These are phyloP conservation scores for Pseudogymnoascus sp. DNA, from an alignment of 2,329 filamentous ascomycete species.

Conservation along the genomic window DNA sequence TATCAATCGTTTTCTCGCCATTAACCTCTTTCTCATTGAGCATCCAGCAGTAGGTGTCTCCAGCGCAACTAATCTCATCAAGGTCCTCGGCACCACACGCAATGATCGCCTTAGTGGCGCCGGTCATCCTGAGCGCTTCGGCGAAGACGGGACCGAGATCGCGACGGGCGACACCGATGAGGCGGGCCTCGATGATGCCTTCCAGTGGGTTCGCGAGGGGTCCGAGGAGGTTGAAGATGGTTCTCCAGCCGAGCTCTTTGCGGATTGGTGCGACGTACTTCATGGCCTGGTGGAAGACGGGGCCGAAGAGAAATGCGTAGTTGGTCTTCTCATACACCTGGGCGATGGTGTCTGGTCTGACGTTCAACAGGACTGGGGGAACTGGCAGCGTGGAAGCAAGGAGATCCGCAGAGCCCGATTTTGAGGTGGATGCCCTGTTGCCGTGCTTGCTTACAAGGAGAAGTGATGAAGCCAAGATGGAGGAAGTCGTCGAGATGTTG, in stretches of 20 bases:
- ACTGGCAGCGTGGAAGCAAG: slow-evolving; percentile 66
- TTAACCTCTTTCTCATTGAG: slow-evolving; percentile 45
- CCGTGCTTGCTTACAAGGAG: slow-evolving; percentile 90
- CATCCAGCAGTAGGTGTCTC: slow-evolving; percentile 82
- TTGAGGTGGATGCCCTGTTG: slow-evolving; percentile 89
- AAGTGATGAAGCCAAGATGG: slow-evolving; percentile 79
- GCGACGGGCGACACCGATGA: slow-evolving; percentile 85
- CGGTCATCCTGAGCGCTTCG: slow-evolving; percentile 69
- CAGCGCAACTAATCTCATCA: slow-evolving; percentile 90
- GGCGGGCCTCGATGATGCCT: slow-evolving; percentile 72
- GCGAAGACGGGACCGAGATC: slow-evolving; percentile 85
- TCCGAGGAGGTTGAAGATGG: slow-evolving; percentile 94
- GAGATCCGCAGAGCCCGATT: slow-evolving; percentile 90
- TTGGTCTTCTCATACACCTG: slow-evolving; percentile 71
- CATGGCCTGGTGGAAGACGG: slow-evolving; percentile 95
- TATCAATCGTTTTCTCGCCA: slow-evolving; percentile 38
- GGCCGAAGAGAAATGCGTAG: slow-evolving; percentile 93
- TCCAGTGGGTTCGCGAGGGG: slow-evolving; percentile 89
- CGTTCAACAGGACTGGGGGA: slow-evolving; percentile 64
- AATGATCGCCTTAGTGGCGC: slow-evolving; percentile 75
- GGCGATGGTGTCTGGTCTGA: slow-evolving; percentile 63
- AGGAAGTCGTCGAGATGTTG: slow-evolving; percentile 94
- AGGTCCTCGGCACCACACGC: slow-evolving; percentile 93
- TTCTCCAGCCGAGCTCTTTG: slow-evolving; percentile 83
- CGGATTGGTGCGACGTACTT: slow-evolving; percentile 78